A percentile compares a stretch with the other conserved stretches of the same genome.
These are phyloP conservation scores for Datisca glomerata DNA, from an alignment of 306 rosid genomes.

Conservation along the genomic window DNA sequence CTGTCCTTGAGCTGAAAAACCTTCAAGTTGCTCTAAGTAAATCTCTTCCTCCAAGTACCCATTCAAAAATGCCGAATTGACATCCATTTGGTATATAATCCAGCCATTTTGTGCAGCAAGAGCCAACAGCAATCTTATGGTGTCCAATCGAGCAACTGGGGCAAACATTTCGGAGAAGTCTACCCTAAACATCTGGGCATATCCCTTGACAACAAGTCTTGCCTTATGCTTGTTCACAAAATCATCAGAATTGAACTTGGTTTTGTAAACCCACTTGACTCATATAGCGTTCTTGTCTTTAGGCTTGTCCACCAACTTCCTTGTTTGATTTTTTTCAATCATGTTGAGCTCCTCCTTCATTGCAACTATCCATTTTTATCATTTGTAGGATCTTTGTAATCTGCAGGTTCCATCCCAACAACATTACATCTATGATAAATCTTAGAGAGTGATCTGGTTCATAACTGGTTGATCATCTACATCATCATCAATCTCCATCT, in stretches of 20 bases:
- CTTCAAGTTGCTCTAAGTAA: background rate
- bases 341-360: background rate
- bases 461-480: background rate
- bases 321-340: background rate
- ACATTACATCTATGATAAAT: background rate
- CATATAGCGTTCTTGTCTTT: background rate
- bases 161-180: background rate
- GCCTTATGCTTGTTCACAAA: background rate
- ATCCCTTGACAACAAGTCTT: background rate
- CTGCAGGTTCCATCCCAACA: background rate
- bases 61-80: constrained; percentile 1
- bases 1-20: background rate
- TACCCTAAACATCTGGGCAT: background rate
- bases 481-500: background rate
- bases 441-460: background rate
- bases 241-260: constrained; percentile 1
- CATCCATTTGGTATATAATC: background rate
- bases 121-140: background rate
- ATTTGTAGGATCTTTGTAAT: background rate
- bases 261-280: constrained; percentile 1
- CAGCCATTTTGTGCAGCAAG: background rate
- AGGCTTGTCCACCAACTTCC: background rate
- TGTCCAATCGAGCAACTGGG: background rate
- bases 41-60: background rate
- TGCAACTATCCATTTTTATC: constrained; percentile 2